phyloP scores from a whole-genome alignment of 257 asterid genomes.

The Linderniella brevidens region DNA sequence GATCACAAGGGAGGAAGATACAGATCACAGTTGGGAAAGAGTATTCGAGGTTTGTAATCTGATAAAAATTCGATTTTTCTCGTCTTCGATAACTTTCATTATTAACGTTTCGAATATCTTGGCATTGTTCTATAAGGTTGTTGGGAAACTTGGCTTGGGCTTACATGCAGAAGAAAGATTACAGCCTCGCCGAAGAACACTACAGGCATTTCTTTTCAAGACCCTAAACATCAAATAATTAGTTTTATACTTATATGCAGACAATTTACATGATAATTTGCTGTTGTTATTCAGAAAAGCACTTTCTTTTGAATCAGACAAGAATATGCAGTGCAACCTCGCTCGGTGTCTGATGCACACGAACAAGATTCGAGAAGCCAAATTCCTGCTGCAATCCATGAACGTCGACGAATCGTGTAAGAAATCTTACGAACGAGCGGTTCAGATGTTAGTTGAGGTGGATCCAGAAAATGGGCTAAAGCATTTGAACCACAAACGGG shows the following conservation, averaged over 20 bases:
- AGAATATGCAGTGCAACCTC: slow-evolving; percentile 82
- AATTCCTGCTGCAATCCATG: slow-evolving; percentile 56
- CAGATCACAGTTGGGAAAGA: slow-evolving; percentile 68
- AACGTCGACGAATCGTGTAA: slow-evolving; percentile 41
- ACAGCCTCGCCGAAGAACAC: slow-evolving; percentile 55
- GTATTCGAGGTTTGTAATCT: slow-evolving; percentile 50
- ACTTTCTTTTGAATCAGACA: slow-evolving; percentile 57
- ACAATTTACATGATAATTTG: no score
- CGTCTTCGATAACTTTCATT: no score
- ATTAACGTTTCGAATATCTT: no score
- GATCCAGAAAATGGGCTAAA: slow-evolving; percentile 13
- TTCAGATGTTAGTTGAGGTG: slow-evolving; percentile 24
- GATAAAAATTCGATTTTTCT: background rate
- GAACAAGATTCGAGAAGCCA: slow-evolving; percentile 68
- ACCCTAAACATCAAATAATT: no score
- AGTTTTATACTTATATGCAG: no score
- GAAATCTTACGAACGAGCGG: slow-evolving; percentile 49
- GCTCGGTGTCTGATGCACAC: slow-evolving; percentile 74
- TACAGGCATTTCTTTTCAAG: slow-evolving; percentile 34
- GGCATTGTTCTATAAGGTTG: slow-evolving; percentile 26
- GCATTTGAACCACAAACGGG: slow-evolving; percentile 11
- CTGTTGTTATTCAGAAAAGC: slow-evolving; percentile 49
- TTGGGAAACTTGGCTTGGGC: slow-evolving; percentile 96
- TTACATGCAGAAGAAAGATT: slow-evolving; percentile 54
- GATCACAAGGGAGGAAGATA: slow-evolving; percentile 77